Evolutionary conservation across 768 basidiomycete species (phyloP).

Genomic region (Kwoniella mangroviensis): DNA sequence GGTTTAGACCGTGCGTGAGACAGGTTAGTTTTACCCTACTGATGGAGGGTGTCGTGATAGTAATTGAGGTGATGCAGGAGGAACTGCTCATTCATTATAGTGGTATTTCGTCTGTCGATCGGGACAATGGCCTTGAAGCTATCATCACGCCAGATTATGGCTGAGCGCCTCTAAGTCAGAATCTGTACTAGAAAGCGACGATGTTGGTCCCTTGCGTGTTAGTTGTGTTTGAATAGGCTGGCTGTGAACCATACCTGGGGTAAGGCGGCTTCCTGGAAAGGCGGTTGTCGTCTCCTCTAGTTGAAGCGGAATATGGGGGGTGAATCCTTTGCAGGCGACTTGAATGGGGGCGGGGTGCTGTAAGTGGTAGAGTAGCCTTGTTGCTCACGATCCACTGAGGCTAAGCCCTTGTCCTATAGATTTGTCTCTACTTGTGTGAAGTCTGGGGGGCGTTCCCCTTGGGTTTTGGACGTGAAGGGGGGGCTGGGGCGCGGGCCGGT

Average conservation of each 20-base stretch:
- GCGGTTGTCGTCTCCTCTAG: conserved; percentile 63
- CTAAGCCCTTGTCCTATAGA: conserved; percentile 73
- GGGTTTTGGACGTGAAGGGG: conserved; percentile 4
- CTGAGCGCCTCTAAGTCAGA: conserved; percentile 83
- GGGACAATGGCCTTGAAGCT: too few relatives aligned
- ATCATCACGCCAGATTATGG: conserved; percentile 82
- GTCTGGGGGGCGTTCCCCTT: conserved; percentile 12
- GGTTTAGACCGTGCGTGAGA: conserved; percentile 79
- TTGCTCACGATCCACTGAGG: conserved; percentile 78
- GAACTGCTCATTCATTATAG: conserved; percentile 81
- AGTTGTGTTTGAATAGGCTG: conserved; percentile 70
- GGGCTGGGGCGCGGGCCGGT: background rate
- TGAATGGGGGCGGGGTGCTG: conserved; percentile 74
- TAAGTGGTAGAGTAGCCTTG: conserved; percentile 79
- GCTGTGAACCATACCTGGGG: conserved; percentile 69
- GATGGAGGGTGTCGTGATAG: conserved; percentile 75
- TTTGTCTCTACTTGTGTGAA: conserved; percentile 61
- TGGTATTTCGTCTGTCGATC: too few relatives aligned
- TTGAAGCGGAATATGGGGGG: conserved; percentile 71
- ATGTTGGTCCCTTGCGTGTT: conserved; percentile 68
- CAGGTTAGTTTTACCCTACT: conserved; percentile 86
- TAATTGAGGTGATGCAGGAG: conserved; percentile 78
- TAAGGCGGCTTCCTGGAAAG: conserved; percentile 63
- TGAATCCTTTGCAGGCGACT: conserved; percentile 80
- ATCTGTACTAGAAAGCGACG: conserved; percentile 76